Evolutionary conservation across 345 rosid species (phyloP), one percentile per base, ranked within the genome.

Genomic region (Eucalyptus curtisii): DNA sequence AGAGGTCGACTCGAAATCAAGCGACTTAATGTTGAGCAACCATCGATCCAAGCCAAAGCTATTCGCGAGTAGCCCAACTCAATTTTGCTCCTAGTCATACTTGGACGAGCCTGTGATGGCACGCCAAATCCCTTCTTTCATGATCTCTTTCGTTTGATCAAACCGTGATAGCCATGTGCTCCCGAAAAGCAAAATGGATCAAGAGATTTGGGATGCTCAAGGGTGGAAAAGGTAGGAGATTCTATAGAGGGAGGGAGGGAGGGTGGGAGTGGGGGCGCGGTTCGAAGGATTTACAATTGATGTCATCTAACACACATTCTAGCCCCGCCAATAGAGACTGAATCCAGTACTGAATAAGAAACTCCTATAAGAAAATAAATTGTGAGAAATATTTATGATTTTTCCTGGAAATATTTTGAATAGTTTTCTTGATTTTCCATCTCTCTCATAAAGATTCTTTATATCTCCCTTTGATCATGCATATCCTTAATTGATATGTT

Each of bases 391-490:
- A n/a, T 64, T 14, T n/a, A 30, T 5, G 31, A 27, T 11, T 25
- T 59, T 25, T 4, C n/a, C 14, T 59, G 1, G 66, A 59, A 59
- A 27, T 59, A 25, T 57, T 57, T 25, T 27, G 7, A 64, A 64
- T 64, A 30, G 3, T 64, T 64, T 64, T 42, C 44, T 42, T 42
- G 44, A 42, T 53, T 53, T 53, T 53, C 25, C 59, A 53, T 53
- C 9, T 53, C 59, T 53, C 25, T 53, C 25, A 5, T 53, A 8
- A 24, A 55, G 61, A 24, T 55, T 59, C 15, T 59, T 31, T 4
- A 27, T 61, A 3, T 61, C 31, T 61, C n/a, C 13, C 7, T 61
- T 61, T 61, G 30, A 13, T 61, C 0, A 0, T 0, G 1, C 7
- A 61, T 61, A 61, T 11, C 14, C 1, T 27, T 61, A 14, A 24